Percentiles rank a stretch among this genome's conserved stretches.
Evolutionary conservation across 116 monocot genomes (phyloP).

Genomic region (Trichopus zeylanicus): DNA sequence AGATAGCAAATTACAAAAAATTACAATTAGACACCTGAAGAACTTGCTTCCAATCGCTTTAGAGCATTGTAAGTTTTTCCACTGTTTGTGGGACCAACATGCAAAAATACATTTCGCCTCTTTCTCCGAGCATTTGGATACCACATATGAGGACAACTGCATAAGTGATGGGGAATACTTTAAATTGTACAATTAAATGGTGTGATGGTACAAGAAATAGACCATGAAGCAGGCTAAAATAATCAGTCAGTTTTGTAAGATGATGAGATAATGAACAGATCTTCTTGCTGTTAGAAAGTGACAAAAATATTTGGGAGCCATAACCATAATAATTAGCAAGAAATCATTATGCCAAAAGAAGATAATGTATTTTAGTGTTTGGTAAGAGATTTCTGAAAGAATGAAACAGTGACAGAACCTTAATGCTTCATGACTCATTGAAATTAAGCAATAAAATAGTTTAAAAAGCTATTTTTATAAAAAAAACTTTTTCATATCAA

Average conservation of each 20-base stretch:
- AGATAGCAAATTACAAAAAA: background rate
- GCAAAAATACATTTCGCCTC: constrained; percentile 78
- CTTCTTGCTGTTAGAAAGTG: too few relatives aligned
- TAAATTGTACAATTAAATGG: background rate
- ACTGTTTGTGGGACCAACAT: constrained; percentile 97
- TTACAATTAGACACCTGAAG: constrained; percentile 46
- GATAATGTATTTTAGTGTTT: too few relatives aligned
- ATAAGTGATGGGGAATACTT: constrained; percentile 3
- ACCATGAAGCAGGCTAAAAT: background rate
- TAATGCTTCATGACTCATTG: background rate
- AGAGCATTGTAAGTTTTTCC: constrained; percentile 96
- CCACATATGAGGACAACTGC: constrained; percentile 81
- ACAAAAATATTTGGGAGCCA: too few relatives aligned
- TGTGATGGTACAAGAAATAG: background rate
- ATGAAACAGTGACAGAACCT: background rate
- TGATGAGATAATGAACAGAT: too few relatives aligned
- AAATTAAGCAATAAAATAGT: background rate
- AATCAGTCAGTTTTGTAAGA: background rate
- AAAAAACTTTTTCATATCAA: background rate
- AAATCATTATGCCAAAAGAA: too few relatives aligned
- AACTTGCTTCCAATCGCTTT: constrained; percentile 66
- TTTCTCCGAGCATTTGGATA: constrained; percentile 90
- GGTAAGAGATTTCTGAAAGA: background rate
- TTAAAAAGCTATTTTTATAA: background rate
- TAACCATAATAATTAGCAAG: too few relatives aligned